Percentiles rank a stretch among this genome's conserved stretches.
Evolutionary conservation across 129 eudicot species (phyloP).

Genomic region (Centella asiatica): DNA sequence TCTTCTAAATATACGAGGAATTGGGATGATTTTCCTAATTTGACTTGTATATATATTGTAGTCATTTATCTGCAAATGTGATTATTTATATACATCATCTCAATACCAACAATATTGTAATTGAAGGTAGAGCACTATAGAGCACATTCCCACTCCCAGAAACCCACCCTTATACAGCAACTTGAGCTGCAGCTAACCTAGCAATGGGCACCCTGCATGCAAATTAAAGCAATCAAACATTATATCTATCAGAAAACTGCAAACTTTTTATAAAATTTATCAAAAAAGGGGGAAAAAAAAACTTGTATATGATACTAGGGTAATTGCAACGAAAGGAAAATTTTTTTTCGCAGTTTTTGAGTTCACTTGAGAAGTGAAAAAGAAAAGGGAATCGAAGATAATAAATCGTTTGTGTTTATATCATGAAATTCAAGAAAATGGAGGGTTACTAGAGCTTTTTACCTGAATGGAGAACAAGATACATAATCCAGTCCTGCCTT

Average conservation of each 20-base stretch:
- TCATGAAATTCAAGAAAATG: not conserved
- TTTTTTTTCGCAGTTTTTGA: no score
- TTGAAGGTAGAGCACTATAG: no score
- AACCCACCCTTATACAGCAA: conserved; percentile 30
- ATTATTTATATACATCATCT: no score
- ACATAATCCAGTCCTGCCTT: conserved; percentile 87
- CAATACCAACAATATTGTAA: no score
- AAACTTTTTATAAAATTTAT: not conserved
- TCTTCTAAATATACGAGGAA: not conserved
- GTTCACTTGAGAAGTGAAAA: not conserved
- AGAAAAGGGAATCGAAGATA: not conserved
- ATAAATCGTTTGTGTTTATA: not conserved
- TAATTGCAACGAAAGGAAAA: not conserved
- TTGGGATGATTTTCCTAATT: not conserved
- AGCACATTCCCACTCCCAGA: conserved; percentile 3
- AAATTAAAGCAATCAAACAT: not conserved
- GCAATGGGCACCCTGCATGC: conserved; percentile 82
- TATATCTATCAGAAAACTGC: no score
- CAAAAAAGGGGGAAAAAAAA: not conserved
- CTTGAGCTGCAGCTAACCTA: conserved; percentile 92
- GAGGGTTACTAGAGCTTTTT: not conserved
- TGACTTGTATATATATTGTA: not conserved
- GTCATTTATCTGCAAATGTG: no score
- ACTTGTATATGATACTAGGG: no score
- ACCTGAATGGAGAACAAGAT: conserved; percentile 97